A percentile compares a stretch with the other conserved stretches of the same genome.
Evolutionary conservation across 768 basidiomycete species (phyloP).

Genomic region (Sporobolomyces phaffii): DNA sequence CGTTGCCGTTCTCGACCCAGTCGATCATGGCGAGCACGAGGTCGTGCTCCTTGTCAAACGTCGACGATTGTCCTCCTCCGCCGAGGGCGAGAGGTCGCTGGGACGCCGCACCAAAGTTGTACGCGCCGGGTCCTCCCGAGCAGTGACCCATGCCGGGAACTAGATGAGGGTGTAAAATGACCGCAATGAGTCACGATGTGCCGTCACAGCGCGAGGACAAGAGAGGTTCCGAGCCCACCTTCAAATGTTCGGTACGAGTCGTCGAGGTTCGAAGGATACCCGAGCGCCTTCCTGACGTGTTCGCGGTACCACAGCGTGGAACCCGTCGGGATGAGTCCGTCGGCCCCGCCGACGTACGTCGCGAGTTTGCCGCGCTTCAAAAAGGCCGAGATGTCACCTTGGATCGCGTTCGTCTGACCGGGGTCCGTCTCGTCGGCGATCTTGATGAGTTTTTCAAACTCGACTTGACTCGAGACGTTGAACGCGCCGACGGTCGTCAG

Average conservation of each 20-base stretch:
- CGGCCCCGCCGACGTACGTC: constrained; percentile 30
- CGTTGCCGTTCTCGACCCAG: constrained; percentile 35
- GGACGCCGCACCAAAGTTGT: constrained; percentile 15
- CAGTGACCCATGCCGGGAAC: constrained; percentile 33
- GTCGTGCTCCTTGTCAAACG: constrained; percentile 38
- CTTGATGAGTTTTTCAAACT: constrained; percentile 19
- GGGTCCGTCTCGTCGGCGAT: constrained; percentile 32
- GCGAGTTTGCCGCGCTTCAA: constrained; percentile 30
- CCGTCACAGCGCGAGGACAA: no score
- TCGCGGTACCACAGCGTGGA: constrained; percentile 12
- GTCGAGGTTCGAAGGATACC: constrained; percentile 6
- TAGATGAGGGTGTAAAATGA: no score
- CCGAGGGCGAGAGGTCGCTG: constrained; percentile 9
- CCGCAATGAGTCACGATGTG: no score
- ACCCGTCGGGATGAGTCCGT: constrained; percentile 32
- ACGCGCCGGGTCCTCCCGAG: background rate
- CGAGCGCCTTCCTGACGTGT: constrained; percentile 12
- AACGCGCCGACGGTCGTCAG: background rate
- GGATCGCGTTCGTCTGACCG: constrained; percentile 25
- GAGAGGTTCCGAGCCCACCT: background rate
- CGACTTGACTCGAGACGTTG: background rate
- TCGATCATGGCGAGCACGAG: constrained; percentile 30
- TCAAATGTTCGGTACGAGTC: constrained; percentile 22
- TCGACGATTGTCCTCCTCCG: background rate
- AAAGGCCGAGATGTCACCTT: constrained; percentile 27